A percentile compares a stretch with the other conserved stretches of the same genome.
These are phyloP conservation scores for Aspergillus niger DNA, from an alignment of 2,329 filamentous ascomycete genomes.

Conservation along the genomic window DNA sequence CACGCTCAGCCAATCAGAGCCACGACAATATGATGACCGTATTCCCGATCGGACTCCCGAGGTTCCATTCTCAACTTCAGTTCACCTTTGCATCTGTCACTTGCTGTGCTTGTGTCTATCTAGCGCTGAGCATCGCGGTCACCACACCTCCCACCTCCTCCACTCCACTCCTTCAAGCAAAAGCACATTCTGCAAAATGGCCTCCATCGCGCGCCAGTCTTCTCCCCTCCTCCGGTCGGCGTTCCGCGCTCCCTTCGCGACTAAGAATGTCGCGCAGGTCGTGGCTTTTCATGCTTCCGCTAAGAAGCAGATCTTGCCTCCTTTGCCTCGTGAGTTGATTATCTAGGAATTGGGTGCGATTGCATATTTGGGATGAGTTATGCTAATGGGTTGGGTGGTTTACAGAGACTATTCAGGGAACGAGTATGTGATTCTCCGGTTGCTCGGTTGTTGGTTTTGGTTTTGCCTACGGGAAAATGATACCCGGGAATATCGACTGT, in stretches of 20 bases:
- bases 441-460: neutral
- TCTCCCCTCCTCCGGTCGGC: conserved; percentile 40
- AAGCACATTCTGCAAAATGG: conserved; percentile 36
- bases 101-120: conserved; percentile 9
- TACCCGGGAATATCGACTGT: too few species aligned
- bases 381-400: conserved; percentile 47
- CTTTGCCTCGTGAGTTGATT: conserved; percentile 73
- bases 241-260: conserved; percentile 37
- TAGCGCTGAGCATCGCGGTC: conserved; percentile 16
- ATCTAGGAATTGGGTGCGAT: neutral
- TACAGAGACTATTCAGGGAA: conserved; percentile 73
- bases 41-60: conserved; percentile 44
- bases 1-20: conserved; percentile 38
- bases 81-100: conserved; percentile 7
- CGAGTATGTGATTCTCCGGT: conserved; percentile 56
- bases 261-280: conserved; percentile 51
- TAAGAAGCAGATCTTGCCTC: conserved; percentile 74
- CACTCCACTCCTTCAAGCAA: conserved; percentile 10
- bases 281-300: conserved; percentile 86
- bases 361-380: neutral
- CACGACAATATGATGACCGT: conserved; percentile 41
- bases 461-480: too few species aligned
- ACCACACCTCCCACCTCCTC: conserved; percentile 14
- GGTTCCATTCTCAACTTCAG: conserved; percentile 37
- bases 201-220: conserved; percentile 44